Evolutionary conservation across 139 green algal genomes (phyloP).

Genomic region (Ostreobium quekettii): DNA sequence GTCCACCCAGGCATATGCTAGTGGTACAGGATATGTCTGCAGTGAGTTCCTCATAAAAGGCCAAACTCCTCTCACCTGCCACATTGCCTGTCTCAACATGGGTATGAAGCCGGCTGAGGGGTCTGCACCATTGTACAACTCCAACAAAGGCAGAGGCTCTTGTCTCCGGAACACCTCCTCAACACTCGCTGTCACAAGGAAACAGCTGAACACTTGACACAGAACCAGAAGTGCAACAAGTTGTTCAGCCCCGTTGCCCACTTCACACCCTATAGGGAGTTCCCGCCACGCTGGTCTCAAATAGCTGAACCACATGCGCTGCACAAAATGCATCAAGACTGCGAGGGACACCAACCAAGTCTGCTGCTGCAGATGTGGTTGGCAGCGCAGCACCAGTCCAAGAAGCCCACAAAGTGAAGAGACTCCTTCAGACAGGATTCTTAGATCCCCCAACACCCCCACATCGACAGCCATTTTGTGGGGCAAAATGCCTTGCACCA

Average conservation of each 20-base stretch:
- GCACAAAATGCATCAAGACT: neutral
- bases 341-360: neutral
- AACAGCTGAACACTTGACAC: slow-evolving; percentile 8
- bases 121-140: neutral
- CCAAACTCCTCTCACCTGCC: no score
- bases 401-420: neutral
- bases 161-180: neutral
- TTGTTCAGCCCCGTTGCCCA: neutral
- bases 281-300: neutral
- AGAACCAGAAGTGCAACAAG: neutral
- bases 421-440: neutral
- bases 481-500: neutral
- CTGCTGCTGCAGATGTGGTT: neutral
- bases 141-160: neutral
- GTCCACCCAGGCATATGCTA: no score
- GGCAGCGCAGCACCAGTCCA: neutral
- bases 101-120: neutral
- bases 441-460: no score
- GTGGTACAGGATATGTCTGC: no score
- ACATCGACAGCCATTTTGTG: neutral
- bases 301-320: neutral
- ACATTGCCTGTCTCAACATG: slow-evolving; percentile 6
- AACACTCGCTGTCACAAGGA: neutral
- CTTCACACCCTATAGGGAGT: no score
- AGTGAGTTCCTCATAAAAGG: no score